These are phyloP conservation scores for Cephalotrichum gorgonifer DNA, from an alignment of 2,329 filamentous ascomycete species.

Conservation along the genomic window DNA sequence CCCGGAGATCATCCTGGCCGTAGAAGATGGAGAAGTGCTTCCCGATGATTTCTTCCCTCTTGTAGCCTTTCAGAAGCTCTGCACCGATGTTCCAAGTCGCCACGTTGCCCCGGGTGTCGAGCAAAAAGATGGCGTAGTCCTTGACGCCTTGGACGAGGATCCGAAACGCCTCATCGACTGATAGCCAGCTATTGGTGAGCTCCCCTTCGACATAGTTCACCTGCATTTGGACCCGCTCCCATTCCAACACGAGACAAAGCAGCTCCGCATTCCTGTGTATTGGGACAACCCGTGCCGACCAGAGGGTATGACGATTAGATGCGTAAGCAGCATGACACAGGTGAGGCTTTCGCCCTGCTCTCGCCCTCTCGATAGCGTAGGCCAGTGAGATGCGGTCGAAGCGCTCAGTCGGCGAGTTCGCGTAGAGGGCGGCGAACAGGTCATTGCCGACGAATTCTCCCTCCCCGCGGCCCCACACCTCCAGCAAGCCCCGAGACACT, in stretches of 20 bases:
- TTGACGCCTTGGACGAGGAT: conserved; percentile 51
- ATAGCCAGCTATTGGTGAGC: conserved; percentile 16
- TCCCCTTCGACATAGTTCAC: conserved; percentile 9
- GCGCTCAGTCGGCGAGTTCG: conserved; percentile 14
- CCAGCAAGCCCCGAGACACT: conserved; percentile 17
- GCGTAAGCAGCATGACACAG: conserved; percentile 12
- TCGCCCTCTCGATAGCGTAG: conserved; percentile 17
- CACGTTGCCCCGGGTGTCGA: conserved; percentile 43
- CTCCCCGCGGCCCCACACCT: conserved; percentile 15
- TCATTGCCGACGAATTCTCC: conserved; percentile 17
- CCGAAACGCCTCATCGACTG: conserved; percentile 45
- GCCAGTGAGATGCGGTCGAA: conserved; percentile 16
- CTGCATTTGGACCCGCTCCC: conserved; percentile 14
- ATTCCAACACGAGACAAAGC: conserved; percentile 20
- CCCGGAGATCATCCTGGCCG: conserved; percentile 34
- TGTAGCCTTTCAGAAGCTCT: conserved; percentile 44
- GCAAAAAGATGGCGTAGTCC: conserved; percentile 54
- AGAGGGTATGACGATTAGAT: conserved; percentile 10
- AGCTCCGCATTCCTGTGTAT: conserved; percentile 17
- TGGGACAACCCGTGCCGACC: conserved; percentile 20
- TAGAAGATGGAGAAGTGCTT: conserved; percentile 50
- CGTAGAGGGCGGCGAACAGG: conserved; percentile 16
- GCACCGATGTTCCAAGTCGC: conserved; percentile 49
- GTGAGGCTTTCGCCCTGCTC: conserved; percentile 14
- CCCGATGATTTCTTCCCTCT: conserved; percentile 41